Conservation (phyloP, 2,329 filamentous ascomycete genomes). For the Xylaria sp. region DNA sequence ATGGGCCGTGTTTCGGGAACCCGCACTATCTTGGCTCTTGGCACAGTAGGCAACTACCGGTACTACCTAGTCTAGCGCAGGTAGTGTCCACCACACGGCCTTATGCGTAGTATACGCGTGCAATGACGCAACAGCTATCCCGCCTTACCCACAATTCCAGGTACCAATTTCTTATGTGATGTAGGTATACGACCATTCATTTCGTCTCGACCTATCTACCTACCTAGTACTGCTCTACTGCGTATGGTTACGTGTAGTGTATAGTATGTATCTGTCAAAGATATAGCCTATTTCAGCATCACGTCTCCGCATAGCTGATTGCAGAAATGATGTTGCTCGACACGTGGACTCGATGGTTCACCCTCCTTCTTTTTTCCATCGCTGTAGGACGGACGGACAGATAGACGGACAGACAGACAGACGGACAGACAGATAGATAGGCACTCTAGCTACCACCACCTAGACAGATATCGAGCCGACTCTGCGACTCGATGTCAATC, state of each 20-base stretch:
- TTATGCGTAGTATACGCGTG: not conserved
- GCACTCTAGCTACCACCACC: too few relatives aligned
- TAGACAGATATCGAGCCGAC: not conserved
- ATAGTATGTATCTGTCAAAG: too few relatives aligned
- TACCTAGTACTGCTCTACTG: too few relatives aligned
- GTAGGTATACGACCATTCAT: not conserved
- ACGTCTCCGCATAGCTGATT: not conserved
- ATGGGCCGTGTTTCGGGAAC: too few relatives aligned
- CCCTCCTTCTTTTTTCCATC: not conserved
- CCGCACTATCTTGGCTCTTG: too few relatives aligned
- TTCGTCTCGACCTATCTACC: not conserved
- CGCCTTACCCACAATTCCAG: conserved; percentile 8
- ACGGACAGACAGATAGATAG: too few relatives aligned
- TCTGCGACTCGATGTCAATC: conserved; percentile 26
- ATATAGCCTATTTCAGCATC: too few relatives aligned
- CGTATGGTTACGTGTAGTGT: too few relatives aligned
- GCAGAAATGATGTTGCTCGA: not conserved
- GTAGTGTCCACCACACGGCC: too few relatives aligned
- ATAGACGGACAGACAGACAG: too few relatives aligned
- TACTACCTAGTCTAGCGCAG: too few relatives aligned
- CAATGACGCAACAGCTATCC: conserved; percentile 14
- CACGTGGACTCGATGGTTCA: conserved; percentile 7
- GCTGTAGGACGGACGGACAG: not conserved
- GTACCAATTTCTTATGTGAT: conserved; percentile 21
- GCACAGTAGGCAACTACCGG: too few relatives aligned